Evolutionary conservation across 148 eudicot genomes (phyloP).

Genomic region (Chenopodium quinoa): DNA sequence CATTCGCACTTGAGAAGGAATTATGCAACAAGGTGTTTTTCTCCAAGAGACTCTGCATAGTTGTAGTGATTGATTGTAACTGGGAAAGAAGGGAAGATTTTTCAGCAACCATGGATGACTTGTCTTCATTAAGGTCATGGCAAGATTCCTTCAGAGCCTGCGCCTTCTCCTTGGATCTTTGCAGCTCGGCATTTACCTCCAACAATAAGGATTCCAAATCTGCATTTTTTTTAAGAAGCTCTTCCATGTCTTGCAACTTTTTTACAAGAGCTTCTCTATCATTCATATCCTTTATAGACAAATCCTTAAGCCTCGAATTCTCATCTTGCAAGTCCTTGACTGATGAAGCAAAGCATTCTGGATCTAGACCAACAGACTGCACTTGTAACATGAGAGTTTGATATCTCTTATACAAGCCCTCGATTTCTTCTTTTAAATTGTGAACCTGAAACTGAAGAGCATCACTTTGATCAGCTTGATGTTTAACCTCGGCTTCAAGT

Average conservation of each 20-base stretch:
- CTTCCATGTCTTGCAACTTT: slow-evolving; percentile 58
- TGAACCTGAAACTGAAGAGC: slow-evolving; percentile 57
- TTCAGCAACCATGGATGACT: slow-evolving; percentile 58
- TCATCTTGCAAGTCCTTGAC: slow-evolving; percentile 63
- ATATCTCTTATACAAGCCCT: slow-evolving; percentile 51
- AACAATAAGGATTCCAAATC: slow-evolving; percentile 41
- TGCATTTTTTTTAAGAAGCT: slow-evolving; percentile 42
- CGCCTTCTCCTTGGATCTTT: slow-evolving; percentile 46
- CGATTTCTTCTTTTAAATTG: slow-evolving; percentile 64
- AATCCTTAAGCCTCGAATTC: slow-evolving; percentile 59
- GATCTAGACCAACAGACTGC: slow-evolving; percentile 58
- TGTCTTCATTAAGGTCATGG: slow-evolving; percentile 54
- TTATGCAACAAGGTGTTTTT: slow-evolving; percentile 64
- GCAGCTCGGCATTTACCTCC: slow-evolving; percentile 53
- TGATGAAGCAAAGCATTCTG: slow-evolving; percentile 47
- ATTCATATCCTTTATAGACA: slow-evolving; percentile 37
- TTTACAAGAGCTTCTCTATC: slow-evolving; percentile 53
- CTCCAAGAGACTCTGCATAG: slow-evolving; percentile 74
- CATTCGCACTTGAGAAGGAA: slow-evolving; percentile 64
- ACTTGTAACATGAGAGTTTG: slow-evolving; percentile 54
- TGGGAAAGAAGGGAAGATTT: slow-evolving; percentile 74
- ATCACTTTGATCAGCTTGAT: slow-evolving; percentile 51
- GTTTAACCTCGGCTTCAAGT: slow-evolving; percentile 67
- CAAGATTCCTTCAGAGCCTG: slow-evolving; percentile 52
- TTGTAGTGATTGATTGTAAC: slow-evolving; percentile 63